Evolutionary conservation across 148 eudicot genomes (phyloP).

Genomic region (Rhododendron ferrugineum): DNA sequence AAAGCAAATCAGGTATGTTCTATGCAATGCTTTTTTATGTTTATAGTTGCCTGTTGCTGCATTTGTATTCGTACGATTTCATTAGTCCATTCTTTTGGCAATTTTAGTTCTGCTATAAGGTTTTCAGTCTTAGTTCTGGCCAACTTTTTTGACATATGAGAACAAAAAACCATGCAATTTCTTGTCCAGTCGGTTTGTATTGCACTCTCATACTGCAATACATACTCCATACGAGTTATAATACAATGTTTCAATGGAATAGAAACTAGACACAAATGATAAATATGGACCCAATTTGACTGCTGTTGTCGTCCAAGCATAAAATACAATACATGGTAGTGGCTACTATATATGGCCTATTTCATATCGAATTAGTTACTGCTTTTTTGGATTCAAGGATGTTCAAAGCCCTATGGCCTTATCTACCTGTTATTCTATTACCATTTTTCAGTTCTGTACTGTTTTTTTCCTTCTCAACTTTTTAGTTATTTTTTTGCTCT

Average conservation of each 20-base stretch:
- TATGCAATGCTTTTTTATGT: not conserved
- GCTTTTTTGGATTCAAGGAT: not conserved
- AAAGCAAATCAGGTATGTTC: conserved; percentile 91
- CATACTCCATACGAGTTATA: not conserved
- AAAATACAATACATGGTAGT: not conserved
- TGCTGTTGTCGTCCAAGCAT: not conserved
- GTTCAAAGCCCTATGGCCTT: not conserved
- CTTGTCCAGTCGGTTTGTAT: not conserved
- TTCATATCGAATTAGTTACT: not conserved
- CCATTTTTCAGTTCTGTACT: not conserved
- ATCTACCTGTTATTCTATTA: not conserved
- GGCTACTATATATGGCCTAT: not conserved
- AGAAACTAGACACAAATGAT: not conserved
- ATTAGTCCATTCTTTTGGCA: not conserved
- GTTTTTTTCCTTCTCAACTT: not conserved
- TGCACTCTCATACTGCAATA: not conserved
- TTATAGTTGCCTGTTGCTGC: not conserved
- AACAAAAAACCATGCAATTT: not conserved
- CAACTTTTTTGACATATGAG: not conserved
- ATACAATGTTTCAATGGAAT: not conserved
- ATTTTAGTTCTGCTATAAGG: not conserved
- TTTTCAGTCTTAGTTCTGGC: not conserved
- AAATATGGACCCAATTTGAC: not conserved
- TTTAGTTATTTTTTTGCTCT: not conserved
- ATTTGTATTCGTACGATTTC: not conserved